Conservation (phyloP, 2,329 filamentous ascomycete genomes). For the Gnomoniopsis smithogilvyi region DNA sequence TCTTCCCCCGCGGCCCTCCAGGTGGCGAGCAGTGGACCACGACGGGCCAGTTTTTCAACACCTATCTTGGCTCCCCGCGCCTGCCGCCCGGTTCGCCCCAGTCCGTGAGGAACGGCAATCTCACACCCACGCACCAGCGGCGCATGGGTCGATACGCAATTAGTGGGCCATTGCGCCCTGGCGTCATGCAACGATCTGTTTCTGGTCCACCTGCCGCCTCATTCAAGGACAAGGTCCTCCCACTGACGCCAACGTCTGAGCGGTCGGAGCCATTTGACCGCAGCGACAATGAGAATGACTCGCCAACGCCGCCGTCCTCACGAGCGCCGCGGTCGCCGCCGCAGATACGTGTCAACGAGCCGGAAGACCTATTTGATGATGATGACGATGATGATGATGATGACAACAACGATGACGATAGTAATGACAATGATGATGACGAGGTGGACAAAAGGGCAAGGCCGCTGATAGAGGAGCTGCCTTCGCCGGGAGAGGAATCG, state of each 20-base stretch:
- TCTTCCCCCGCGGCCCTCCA: constrained; percentile 64
- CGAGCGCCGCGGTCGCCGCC: constrained; percentile 11
- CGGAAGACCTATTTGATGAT: neutral
- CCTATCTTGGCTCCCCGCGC: constrained; percentile 12
- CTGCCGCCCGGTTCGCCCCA: constrained; percentile 14
- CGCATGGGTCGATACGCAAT: neutral
- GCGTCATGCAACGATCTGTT: neutral
- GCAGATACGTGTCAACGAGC: constrained; percentile 5
- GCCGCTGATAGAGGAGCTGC: neutral
- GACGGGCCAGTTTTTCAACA: constrained; percentile 15
- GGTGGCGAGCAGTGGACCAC: constrained; percentile 21
- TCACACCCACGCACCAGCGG: constrained; percentile 1
- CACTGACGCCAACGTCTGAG: constrained; percentile 29
- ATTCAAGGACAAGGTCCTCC: constrained; percentile 30
- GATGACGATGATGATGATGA: neutral
- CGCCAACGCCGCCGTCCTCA: constrained; percentile 18
- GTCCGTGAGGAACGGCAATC: neutral
- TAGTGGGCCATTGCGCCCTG: neutral
- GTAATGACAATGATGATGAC: neutral
- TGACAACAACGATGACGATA: neutral
- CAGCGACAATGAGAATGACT: constrained; percentile 11
- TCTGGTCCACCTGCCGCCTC: constrained; percentile 7
- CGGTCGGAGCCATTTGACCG: constrained; percentile 24
- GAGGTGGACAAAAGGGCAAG: neutral
- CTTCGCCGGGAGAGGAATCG: constrained; percentile 1